Evolutionary conservation across 2,329 filamentous ascomycete genomes (phyloP).

Genomic region (Colletotrichum liriopes): DNA sequence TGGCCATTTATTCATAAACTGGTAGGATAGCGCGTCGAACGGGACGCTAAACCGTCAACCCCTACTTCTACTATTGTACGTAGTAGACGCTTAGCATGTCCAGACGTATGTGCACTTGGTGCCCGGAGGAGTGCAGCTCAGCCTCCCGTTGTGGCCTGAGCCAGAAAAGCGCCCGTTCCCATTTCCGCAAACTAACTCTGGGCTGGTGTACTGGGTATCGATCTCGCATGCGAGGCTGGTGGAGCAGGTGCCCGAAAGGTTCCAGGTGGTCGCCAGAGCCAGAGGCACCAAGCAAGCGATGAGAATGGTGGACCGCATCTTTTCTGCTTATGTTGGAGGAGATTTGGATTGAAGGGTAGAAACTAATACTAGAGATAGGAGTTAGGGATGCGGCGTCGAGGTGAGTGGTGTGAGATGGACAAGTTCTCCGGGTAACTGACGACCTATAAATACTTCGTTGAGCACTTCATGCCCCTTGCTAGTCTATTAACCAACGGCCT

Average conservation of each 20-base stretch:
- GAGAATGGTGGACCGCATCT: slow-evolving; percentile 17
- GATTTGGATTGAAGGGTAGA: neutral
- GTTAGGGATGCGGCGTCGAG: too few species aligned
- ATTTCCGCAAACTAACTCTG: slow-evolving; percentile 1
- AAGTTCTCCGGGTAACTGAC: too few species aligned
- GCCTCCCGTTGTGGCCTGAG: neutral
- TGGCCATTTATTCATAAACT: too few species aligned
- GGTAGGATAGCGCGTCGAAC: too few species aligned
- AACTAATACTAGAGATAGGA: neutral
- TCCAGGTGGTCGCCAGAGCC: neutral
- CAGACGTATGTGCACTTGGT: slow-evolving; percentile 24
- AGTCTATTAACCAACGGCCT: too few species aligned
- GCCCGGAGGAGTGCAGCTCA: neutral
- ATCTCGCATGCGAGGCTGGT: neutral
- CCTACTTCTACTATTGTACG: too few species aligned
- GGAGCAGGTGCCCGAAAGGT: slow-evolving; percentile 17
- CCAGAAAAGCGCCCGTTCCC: neutral
- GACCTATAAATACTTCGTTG: too few species aligned
- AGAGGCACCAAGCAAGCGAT: neutral
- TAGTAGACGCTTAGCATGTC: neutral
- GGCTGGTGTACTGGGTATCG: slow-evolving; percentile 13
- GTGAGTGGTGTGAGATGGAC: too few species aligned
- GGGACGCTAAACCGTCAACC: too few species aligned
- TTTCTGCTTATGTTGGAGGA: neutral
- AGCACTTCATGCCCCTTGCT: too few species aligned